These are phyloP conservation scores for Pelagomonas calceolata DNA, from an alignment of 108 stramenopile genomes.

Conservation along the genomic window DNA sequence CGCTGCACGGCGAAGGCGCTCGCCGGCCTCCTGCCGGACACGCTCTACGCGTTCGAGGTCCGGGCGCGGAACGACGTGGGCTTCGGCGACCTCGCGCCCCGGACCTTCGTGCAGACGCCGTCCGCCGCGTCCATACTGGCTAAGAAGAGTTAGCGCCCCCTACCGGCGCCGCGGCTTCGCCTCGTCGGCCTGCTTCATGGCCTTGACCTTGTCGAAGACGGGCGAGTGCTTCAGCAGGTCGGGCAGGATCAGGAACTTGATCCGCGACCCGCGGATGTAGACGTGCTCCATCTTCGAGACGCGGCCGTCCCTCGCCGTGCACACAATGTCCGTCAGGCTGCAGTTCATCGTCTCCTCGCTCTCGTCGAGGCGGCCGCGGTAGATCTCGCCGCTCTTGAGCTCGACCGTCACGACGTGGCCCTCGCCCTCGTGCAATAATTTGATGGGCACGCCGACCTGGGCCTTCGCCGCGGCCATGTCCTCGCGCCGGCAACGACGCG, in stretches of 20 bases:
- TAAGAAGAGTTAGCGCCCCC: too few relatives aligned
- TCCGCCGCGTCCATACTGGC: too few relatives aligned
- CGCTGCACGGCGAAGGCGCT: background rate
- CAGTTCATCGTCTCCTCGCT: slow-evolving; percentile 55
- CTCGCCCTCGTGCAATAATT: slow-evolving; percentile 47
- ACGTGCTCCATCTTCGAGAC: slow-evolving; percentile 23
- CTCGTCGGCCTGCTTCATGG: slow-evolving; percentile 38
- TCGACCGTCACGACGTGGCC: slow-evolving; percentile 49
- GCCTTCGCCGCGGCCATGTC: background rate
- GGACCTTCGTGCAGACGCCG: background rate
- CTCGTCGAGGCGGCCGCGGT: slow-evolving; percentile 39
- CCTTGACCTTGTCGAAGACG: slow-evolving; percentile 46
- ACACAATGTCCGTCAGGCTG: slow-evolving; percentile 24
- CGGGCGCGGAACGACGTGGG: background rate
- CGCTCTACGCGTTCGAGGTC: background rate
- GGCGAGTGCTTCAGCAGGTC: slow-evolving; percentile 45
- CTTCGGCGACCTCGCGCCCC: background rate
- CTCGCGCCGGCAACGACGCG: too few relatives aligned
- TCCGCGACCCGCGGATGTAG: slow-evolving; percentile 42
- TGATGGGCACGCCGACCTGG: slow-evolving; percentile 35
- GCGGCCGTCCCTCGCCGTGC: slow-evolving; percentile 20
- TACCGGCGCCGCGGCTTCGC: background rate
- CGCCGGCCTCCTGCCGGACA: background rate
- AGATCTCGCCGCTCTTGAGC: slow-evolving; percentile 50
- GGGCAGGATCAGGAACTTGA: slow-evolving; percentile 46